Percentiles rank a stretch among this genome's conserved stretches.
Evolutionary conservation across 2,329 filamentous ascomycete species (phyloP).

Genomic region (Simplicillium sp.): DNA sequence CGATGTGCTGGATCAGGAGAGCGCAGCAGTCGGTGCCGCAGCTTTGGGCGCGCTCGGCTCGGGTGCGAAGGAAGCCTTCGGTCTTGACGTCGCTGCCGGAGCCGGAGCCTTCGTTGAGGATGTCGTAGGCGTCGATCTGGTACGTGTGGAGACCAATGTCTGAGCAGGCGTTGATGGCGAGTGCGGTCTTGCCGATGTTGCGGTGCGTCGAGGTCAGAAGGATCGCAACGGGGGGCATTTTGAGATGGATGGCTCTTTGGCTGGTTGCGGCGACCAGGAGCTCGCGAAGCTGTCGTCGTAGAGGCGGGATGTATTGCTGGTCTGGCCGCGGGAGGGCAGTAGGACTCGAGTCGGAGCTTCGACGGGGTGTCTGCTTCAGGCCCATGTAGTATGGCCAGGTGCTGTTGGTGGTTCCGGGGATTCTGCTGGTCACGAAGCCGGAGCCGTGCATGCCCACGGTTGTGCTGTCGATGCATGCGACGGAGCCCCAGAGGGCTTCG

Average conservation of each 20-base stretch:
- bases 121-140: conserved; percentile 82
- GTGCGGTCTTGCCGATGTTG: conserved; percentile 82
- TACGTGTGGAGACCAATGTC: conserved; percentile 90
- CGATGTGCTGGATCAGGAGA: conserved; percentile 80
- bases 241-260: conserved; percentile 73
- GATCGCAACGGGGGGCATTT: conserved; percentile 80
- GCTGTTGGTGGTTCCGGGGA: conserved; percentile 67
- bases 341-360: conserved; percentile 23
- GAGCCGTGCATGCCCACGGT: conserved; percentile 87
- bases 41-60: conserved; percentile 79
- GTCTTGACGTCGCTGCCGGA: conserved; percentile 90
- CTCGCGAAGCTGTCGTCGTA: conserved; percentile 68
- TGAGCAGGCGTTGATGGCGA: conserved; percentile 67
- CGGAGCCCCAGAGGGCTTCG: conserved; percentile 72
- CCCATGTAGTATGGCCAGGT: conserved; percentile 89
- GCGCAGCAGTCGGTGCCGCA: conserved; percentile 80
- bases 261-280: conserved; percentile 84
- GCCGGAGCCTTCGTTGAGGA: conserved; percentile 75
- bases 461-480: conserved; percentile 76
- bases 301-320: conserved; percentile 42
- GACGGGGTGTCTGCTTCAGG: conserved; percentile 54
- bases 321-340: conserved; percentile 34
- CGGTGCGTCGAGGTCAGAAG: conserved; percentile 86
- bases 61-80: conserved; percentile 77
- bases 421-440: conserved; percentile 72